Conservation (phyloP, 495 filamentous ascomycete genomes). For the Elaphomyces granulatus region DNA sequence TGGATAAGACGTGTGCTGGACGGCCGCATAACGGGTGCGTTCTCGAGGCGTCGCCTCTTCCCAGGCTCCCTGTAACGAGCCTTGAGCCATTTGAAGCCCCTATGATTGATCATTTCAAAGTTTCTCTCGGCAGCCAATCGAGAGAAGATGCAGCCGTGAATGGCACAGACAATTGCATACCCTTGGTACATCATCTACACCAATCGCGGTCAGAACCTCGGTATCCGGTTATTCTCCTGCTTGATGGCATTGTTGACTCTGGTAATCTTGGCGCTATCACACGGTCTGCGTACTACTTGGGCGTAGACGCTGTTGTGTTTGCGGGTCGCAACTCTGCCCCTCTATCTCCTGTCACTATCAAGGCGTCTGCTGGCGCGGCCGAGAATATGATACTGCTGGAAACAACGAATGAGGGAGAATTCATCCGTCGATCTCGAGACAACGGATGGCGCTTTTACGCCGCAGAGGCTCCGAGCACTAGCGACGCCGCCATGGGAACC, state of each 20-base stretch:
- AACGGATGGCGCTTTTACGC: slow-evolving; percentile 79
- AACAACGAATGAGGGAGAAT: slow-evolving; percentile 46
- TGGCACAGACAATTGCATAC: slow-evolving; percentile 33
- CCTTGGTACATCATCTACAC: slow-evolving; percentile 17
- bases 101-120: slow-evolving; percentile 32
- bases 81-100: slow-evolving; percentile 34
- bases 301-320: slow-evolving; percentile 60
- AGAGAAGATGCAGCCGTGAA: slow-evolving; percentile 59
- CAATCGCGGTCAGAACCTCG: slow-evolving; percentile 19
- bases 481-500: neutral
- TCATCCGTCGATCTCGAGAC: slow-evolving; percentile 49
- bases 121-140: slow-evolving; percentile 53
- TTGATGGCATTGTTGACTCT: slow-evolving; percentile 77
- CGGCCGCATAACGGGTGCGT: slow-evolving; percentile 85
- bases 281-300: slow-evolving; percentile 72
- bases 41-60: slow-evolving; percentile 74
- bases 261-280: slow-evolving; percentile 85
- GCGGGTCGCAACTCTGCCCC: slow-evolving; percentile 53
- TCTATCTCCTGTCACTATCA: slow-evolving; percentile 61
- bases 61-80: slow-evolving; percentile 50
- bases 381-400: slow-evolving; percentile 62
- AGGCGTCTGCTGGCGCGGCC: slow-evolving; percentile 73
- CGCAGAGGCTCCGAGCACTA: slow-evolving; percentile 42
- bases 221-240: slow-evolving; percentile 62
- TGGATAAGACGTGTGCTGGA: slow-evolving; percentile 73